Conservation (phyloP, 2,329 filamentous ascomycete genomes). For the Ilyonectria sp. region DNA sequence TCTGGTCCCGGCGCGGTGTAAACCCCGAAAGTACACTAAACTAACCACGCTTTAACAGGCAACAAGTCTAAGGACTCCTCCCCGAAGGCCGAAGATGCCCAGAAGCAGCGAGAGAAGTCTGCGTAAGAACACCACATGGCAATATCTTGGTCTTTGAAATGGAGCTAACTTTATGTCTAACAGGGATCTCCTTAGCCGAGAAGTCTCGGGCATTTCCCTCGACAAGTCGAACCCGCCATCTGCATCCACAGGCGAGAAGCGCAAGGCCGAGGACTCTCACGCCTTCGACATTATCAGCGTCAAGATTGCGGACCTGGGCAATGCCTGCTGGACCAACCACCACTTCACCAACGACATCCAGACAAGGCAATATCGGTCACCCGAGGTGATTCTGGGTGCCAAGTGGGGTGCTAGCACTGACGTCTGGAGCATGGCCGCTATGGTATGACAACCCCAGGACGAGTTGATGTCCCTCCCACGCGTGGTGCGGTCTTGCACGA, state of each 20-base stretch:
- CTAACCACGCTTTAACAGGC: constrained; percentile 45
- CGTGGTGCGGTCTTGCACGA: not conserved
- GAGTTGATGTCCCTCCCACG: not conserved
- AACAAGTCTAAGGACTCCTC: constrained; percentile 60
- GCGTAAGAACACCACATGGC: constrained; percentile 74
- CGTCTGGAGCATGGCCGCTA: constrained; percentile 99
- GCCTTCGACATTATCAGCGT: constrained; percentile 88
- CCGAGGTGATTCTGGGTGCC: constrained; percentile 94
- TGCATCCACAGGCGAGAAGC: constrained; percentile 73
- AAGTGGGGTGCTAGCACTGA: constrained; percentile 99
- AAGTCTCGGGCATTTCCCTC: constrained; percentile 94
- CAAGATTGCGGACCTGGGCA: constrained; percentile 98
- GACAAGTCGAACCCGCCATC: constrained; percentile 76
- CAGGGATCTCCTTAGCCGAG: constrained; percentile 90
- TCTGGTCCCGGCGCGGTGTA: not conserved
- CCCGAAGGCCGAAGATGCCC: constrained; percentile 73
- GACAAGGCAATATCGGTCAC: constrained; percentile 95
- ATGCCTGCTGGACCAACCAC: constrained; percentile 98
- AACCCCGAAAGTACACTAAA: not conserved
- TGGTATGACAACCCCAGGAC: constrained; percentile 74
- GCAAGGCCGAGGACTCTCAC: constrained; percentile 70
- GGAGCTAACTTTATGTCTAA: constrained; percentile 25
- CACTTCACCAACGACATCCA: constrained; percentile 99
- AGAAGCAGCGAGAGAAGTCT: constrained; percentile 92
- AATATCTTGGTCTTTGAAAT: not conserved